Percentiles rank a stretch among this genome's conserved stretches.
Conservation (phyloP, 352 stramenopile species). For the Paralagenidium karlingii region DNA sequence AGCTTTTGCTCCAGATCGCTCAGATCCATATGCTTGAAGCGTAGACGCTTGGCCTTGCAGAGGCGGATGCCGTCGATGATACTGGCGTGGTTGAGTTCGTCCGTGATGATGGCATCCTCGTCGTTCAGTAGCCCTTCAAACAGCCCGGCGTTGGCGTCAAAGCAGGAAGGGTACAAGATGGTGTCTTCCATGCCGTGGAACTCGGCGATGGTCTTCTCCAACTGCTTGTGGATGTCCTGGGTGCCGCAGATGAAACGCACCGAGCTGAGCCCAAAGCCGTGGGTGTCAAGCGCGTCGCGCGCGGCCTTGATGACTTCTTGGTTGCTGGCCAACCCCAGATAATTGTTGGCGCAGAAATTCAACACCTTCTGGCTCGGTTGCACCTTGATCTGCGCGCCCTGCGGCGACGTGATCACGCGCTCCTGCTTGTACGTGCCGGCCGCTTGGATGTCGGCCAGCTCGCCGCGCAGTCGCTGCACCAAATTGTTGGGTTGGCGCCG, state of each 20-base stretch:
- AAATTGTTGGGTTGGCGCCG: constrained; percentile 58
- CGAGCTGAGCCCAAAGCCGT: constrained; percentile 85
- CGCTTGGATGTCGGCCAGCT: constrained; percentile 54
- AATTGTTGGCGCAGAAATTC: constrained; percentile 94
- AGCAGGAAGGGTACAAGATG: constrained; percentile 91
- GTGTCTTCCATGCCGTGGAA: constrained; percentile 92
- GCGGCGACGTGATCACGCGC: constrained; percentile 83
- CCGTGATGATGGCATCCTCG: constrained; percentile 89
- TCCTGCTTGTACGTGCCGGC: constrained; percentile 82
- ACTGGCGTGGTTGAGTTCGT: constrained; percentile 89
- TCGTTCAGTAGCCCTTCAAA: constrained; percentile 82
- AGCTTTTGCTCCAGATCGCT: constrained; percentile 84
- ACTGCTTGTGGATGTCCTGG: constrained; percentile 89
- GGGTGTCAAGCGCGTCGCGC: constrained; percentile 64
- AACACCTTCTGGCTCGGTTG: constrained; percentile 53
- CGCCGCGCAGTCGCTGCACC: constrained; percentile 57
- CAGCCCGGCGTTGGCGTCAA: constrained; percentile 89
- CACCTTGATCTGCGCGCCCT: constrained; percentile 71
- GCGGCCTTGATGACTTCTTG: constrained; percentile 73
- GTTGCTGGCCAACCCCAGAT: constrained; percentile 87
- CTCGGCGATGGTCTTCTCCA: constrained; percentile 81
- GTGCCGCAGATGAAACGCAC: constrained; percentile 94
- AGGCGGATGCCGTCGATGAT: constrained; percentile 93
- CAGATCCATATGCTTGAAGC: constrained; percentile 92
- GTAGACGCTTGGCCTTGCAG: constrained; percentile 87